These are phyloP conservation scores for Thielaviopsis euricoi DNA, from an alignment of 2,329 filamentous ascomycete genomes.

Conservation along the genomic window DNA sequence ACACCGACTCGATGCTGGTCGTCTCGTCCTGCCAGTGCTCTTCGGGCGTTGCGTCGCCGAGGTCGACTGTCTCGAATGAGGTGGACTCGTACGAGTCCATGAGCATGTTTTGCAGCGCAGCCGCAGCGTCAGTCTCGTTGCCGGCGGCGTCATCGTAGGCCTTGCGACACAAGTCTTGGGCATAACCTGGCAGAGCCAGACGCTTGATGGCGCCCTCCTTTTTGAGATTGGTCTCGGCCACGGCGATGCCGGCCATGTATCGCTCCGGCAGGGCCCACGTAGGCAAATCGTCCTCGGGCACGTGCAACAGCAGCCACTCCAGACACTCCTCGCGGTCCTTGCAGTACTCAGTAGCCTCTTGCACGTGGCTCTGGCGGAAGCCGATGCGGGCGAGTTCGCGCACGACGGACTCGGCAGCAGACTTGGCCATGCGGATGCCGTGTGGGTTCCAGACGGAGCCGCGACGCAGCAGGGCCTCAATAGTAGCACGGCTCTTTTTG, in stretches of 20 bases:
- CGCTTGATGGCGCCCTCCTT: slow-evolving; percentile 70
- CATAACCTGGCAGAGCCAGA: slow-evolving; percentile 69
- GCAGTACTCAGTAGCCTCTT: slow-evolving; percentile 75
- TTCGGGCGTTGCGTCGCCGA: slow-evolving; percentile 33
- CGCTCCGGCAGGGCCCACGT: slow-evolving; percentile 80
- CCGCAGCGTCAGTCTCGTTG: slow-evolving; percentile 63
- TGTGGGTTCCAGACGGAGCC: slow-evolving; percentile 81
- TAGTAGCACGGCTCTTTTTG: slow-evolving; percentile 55
- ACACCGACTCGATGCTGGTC: slow-evolving; percentile 70
- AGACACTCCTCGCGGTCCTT: slow-evolving; percentile 84
- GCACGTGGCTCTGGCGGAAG: slow-evolving; percentile 75
- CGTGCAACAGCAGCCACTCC: slow-evolving; percentile 92
- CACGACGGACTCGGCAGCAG: slow-evolving; percentile 43
- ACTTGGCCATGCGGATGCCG: slow-evolving; percentile 44
- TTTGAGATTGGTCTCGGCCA: slow-evolving; percentile 67
- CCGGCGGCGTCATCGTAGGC: slow-evolving; percentile 52
- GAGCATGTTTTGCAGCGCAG: slow-evolving; percentile 50
- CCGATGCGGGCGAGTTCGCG: slow-evolving; percentile 62
- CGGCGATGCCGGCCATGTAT: slow-evolving; percentile 77
- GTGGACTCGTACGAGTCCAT: slow-evolving; percentile 13
- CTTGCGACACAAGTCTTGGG: slow-evolving; percentile 65
- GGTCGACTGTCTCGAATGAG: slow-evolving; percentile 28
- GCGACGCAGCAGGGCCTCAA: slow-evolving; percentile 64
- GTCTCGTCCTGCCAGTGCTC: slow-evolving; percentile 77
- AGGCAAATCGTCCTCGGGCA: slow-evolving; percentile 93